These are phyloP conservation scores for Aspergillus hancockii DNA, from an alignment of 495 filamentous ascomycete genomes.

Conservation along the genomic window DNA sequence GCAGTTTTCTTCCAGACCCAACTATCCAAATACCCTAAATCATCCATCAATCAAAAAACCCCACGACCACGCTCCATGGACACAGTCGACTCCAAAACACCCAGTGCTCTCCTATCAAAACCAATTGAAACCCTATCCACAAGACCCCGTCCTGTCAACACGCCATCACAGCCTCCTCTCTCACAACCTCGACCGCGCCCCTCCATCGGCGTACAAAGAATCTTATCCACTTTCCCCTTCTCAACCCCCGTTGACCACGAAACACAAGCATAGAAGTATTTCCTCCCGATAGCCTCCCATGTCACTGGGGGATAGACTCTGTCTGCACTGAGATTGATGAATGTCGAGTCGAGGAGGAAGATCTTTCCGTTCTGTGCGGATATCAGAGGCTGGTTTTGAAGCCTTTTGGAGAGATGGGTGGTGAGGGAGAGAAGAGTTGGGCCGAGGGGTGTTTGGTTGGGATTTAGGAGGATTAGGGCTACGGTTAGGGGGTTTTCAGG, in stretches of 20 bases:
- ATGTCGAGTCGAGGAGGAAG: constrained; percentile 34
- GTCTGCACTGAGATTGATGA: constrained; percentile 25
- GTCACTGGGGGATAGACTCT: constrained; percentile 31
- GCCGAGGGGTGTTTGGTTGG: constrained; percentile 19
- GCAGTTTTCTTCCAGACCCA: too few species aligned
- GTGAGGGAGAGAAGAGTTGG: constrained; percentile 27
- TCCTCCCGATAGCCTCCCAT: constrained; percentile 32
- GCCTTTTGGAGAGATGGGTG: constrained; percentile 13
- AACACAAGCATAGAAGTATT: constrained; percentile 39
- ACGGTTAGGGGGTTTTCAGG: not conserved
- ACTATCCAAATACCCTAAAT: too few species aligned
- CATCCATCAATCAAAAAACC: too few species aligned
- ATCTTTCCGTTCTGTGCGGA: constrained; percentile 26
- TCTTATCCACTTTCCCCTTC: constrained; percentile 3
- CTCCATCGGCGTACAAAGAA: constrained; percentile 16
- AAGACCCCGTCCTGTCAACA: not conserved
- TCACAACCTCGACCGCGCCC: not conserved
- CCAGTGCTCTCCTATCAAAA: constrained; percentile 13
- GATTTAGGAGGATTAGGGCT: constrained; percentile 13
- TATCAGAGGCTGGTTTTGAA: constrained; percentile 3
- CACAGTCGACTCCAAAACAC: not conserved
- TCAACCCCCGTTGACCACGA: constrained; percentile 22
- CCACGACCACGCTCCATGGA: not conserved
- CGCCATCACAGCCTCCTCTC: not conserved
- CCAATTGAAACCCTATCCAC: constrained; percentile 6